Conservation (phyloP, 352 stramenopile species). For the Globisporangium sylvaticum region DNA sequence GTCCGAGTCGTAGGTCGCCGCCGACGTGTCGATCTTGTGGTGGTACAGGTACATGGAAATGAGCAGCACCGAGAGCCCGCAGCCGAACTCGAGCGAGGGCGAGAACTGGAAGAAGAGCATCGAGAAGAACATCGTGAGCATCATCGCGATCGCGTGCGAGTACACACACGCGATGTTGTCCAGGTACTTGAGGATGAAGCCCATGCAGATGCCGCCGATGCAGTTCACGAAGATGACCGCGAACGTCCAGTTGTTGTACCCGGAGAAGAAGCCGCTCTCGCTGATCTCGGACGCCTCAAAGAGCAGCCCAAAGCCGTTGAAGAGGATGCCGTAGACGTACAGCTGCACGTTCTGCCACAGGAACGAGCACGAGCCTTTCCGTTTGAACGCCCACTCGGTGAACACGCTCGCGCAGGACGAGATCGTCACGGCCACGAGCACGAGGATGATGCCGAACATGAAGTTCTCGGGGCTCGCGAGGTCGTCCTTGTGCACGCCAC, state of each 20-base stretch:
- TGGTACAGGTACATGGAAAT: constrained; percentile 90
- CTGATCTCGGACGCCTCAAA: constrained; percentile 43
- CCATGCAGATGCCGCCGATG: constrained; percentile 69
- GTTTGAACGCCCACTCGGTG: constrained; percentile 84
- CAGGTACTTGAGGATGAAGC: constrained; percentile 83
- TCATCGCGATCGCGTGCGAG: constrained; percentile 84
- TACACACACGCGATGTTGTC: constrained; percentile 89
- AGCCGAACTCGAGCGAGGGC: constrained; percentile 80
- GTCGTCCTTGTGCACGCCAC: constrained; percentile 14
- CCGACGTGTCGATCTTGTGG: constrained; percentile 44
- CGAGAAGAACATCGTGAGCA: constrained; percentile 86
- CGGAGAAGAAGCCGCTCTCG: constrained; percentile 63
- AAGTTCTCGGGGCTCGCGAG: constrained; percentile 23
- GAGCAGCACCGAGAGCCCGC: constrained; percentile 69
- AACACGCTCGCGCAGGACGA: constrained; percentile 84
- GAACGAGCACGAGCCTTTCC: constrained; percentile 65
- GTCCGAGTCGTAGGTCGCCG: constrained; percentile 10
- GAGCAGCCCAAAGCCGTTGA: constrained; percentile 66
- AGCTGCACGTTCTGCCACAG: constrained; percentile 83
- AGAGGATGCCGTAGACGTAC: constrained; percentile 79
- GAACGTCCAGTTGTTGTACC: constrained; percentile 79
- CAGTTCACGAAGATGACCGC: constrained; percentile 76
- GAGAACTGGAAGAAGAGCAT: constrained; percentile 85
- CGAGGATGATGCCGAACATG: constrained; percentile 50
- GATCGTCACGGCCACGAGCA: constrained; percentile 69